Evolutionary conservation across 1,284 basidiomycete genomes (phyloP), one percentile per base, ranked within the genome.

Genomic region (Ceratobasidium sp.): DNA sequence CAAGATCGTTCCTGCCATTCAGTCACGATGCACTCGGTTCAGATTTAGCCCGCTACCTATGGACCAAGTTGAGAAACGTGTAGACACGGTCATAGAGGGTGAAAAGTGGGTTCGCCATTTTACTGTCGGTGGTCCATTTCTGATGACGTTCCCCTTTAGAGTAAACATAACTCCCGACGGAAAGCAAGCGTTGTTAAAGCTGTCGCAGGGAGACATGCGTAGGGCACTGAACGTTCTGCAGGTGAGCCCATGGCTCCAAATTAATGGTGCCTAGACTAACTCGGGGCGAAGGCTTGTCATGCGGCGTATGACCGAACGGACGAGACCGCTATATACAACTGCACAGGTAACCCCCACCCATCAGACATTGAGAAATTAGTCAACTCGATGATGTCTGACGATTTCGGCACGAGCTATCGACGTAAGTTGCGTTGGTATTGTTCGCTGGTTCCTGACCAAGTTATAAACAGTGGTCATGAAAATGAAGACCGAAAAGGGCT

Each of bases 1-100:
- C 86, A 98, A 98, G 80, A 99, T 99, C 77, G 91, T 92, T 5
- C 97, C 97, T 2, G 97, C 97, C 25, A 97, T 99, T 72, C 97
- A 99, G 81, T 97, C 94, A 77, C 91, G 97, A 57, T 99, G 97
- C 81, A 99, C 97, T 1, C 86, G 96, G 40, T 99, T 99, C 82
- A 85, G 95, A 55, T 99, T 99, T 81, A 95, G 93, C n/a, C 97
- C 97, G 0, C 80, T 99, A 34, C 94, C 95, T 1, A 88, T 91
- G 22, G 75, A 78, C 6, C 93, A 99, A 78, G 92, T 99, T 2
- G 90, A 96, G 80, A 90, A 88, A 77, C 83, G 94, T 65, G 78
- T 99, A 49, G 81, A 89, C 62, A 83, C 81, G 22, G 94, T 99
- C 10, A 87, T 98, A 1, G 88, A 93, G 72, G 82, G 86, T 8